A percentile compares a stretch with the other conserved stretches of the same genome.
Conservation (phyloP, 805 yeast species). For the Scheffersomyces amazonensis region DNA sequence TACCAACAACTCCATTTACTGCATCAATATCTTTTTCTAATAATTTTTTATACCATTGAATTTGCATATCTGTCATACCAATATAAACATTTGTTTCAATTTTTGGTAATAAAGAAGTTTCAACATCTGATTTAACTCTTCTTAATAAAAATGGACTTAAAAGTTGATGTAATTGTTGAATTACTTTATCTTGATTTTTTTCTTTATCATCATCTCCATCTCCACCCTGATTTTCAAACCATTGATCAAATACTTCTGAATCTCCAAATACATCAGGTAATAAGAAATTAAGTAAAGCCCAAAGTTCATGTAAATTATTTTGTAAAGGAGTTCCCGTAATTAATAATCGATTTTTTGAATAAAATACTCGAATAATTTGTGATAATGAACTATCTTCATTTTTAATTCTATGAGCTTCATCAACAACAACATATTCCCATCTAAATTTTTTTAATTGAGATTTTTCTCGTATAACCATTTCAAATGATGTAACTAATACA, state of each 20-base stretch:
- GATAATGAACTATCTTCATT: constrained; percentile 91
- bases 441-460: constrained; percentile 71
- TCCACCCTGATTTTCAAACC: constrained; percentile 66
- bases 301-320: constrained; percentile 89
- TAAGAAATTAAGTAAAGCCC: constrained; percentile 90
- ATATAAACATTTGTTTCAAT: constrained; percentile 86
- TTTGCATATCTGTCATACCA: constrained; percentile 95
- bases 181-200: constrained; percentile 68
- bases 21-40: constrained; percentile 94
- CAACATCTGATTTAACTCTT: constrained; percentile 91
- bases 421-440: constrained; percentile 93
- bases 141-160: constrained; percentile 84
- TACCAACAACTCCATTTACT: constrained; percentile 93
- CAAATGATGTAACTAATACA: constrained; percentile 87
- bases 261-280: constrained; percentile 95
- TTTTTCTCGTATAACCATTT: constrained; percentile 90
- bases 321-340: constrained; percentile 97
- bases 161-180: constrained; percentile 84
- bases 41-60: constrained; percentile 84
- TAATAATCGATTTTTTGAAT: constrained; percentile 77
- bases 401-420: constrained; percentile 95
- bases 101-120: constrained; percentile 84
- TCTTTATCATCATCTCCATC: constrained; percentile 31
- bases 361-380: constrained; percentile 86
- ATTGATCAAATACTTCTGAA: constrained; percentile 82